Conservation (phyloP, 768 basidiomycete species). For the Gymnopilus dilepis region DNA sequence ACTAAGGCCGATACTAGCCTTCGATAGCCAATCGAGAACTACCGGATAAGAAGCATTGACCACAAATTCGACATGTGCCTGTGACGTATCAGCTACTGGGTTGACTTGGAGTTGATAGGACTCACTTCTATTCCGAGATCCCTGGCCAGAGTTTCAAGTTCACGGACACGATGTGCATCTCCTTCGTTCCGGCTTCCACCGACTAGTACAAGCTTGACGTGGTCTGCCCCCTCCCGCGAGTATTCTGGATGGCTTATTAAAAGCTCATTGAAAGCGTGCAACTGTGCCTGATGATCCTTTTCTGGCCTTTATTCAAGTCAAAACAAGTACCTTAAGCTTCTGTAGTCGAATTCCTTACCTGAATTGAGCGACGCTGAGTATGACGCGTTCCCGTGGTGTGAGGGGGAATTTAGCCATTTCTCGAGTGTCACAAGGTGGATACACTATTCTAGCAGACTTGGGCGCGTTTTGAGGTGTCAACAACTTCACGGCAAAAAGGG, state of each 20-base stretch:
- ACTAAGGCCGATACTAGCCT: slow-evolving; percentile 84
- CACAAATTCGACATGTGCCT: slow-evolving; percentile 78
- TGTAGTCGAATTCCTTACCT: slow-evolving; percentile 51
- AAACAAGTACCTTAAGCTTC: neutral
- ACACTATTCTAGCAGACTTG: slow-evolving; percentile 60
- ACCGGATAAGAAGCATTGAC: slow-evolving; percentile 82
- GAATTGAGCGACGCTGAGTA: slow-evolving; percentile 94
- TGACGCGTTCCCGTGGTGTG: slow-evolving; percentile 58
- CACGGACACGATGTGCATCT: slow-evolving; percentile 73
- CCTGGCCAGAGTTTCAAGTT: slow-evolving; percentile 59
- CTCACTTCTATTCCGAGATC: slow-evolving; percentile 70
- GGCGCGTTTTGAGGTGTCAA: slow-evolving; percentile 32
- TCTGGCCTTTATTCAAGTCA: slow-evolving; percentile 68
- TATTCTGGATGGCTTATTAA: slow-evolving; percentile 66
- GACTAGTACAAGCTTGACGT: slow-evolving; percentile 72
- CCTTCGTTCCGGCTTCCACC: slow-evolving; percentile 84
- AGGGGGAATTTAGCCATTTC: slow-evolving; percentile 66
- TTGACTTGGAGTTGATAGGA: slow-evolving; percentile 4
- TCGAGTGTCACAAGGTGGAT: slow-evolving; percentile 90
- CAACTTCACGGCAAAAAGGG: slow-evolving; percentile 40
- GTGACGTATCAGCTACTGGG: neutral
- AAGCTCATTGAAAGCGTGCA: slow-evolving; percentile 69
- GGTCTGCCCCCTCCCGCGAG: slow-evolving; percentile 27
- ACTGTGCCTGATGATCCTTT: slow-evolving; percentile 88
- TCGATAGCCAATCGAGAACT: slow-evolving; percentile 73